Conservation (phyloP, 768 basidiomycete species). For the Agaricus blazei region DNA sequence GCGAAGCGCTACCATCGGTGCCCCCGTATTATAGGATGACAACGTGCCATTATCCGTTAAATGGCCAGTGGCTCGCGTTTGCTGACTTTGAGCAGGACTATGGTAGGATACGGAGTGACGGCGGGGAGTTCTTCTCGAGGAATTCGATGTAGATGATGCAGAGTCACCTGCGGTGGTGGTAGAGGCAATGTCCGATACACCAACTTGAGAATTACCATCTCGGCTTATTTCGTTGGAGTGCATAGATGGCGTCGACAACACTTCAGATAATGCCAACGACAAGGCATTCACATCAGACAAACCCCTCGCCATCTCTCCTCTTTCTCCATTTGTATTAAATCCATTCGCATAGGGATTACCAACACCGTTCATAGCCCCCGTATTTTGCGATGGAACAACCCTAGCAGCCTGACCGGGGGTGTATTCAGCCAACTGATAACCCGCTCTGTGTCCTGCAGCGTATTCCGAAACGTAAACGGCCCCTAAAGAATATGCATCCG, state of each 20-base stretch:
- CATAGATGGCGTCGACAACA: not conserved
- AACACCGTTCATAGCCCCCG: not conserved
- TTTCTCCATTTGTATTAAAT: not conserved
- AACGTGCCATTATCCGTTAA: not conserved
- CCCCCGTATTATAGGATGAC: not conserved
- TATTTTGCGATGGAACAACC: not conserved
- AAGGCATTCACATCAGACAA: conserved; percentile 2
- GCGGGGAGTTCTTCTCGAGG: not conserved
- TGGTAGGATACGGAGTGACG: not conserved
- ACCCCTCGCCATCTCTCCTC: conserved; percentile 2
- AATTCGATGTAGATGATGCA: not conserved
- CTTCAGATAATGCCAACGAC: not conserved
- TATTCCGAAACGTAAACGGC: conserved; percentile 20
- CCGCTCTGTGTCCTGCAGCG: conserved; percentile 21
- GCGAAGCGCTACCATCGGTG: not conserved
- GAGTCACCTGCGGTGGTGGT: not conserved
- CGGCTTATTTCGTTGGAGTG: conserved; percentile 1
- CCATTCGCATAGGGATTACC: not conserved
- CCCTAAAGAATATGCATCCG: conserved; percentile 20
- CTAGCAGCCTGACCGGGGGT: conserved; percentile 5
- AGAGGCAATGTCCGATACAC: not conserved
- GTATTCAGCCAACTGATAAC: conserved; percentile 13
- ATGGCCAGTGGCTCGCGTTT: conserved; percentile 1
- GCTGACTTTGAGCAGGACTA: not conserved
- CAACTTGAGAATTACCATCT: conserved; percentile 5